Conservation (phyloP, 139 green algal species). For the Coelastrella sp. region DNA sequence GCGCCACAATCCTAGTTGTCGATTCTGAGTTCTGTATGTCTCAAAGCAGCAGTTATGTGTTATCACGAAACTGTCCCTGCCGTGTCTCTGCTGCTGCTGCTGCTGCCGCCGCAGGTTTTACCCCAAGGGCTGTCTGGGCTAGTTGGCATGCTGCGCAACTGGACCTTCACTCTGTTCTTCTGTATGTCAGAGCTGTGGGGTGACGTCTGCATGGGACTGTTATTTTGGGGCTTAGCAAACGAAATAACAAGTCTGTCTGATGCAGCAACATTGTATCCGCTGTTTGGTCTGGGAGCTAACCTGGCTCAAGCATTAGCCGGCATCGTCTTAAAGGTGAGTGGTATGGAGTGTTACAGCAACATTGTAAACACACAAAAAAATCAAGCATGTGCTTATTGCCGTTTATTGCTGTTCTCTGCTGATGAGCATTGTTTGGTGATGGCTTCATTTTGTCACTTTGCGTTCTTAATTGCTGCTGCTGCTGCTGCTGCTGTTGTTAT, state of each 20-base stretch:
- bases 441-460: no score
- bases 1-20: no score
- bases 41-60: not conserved
- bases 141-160: constrained; percentile 92
- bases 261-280: constrained; percentile 91
- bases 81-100: constrained; percentile 27
- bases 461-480: no score
- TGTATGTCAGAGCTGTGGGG: constrained; percentile 90
- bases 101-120: constrained; percentile 50
- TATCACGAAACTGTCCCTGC: not conserved
- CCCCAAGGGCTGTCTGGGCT: constrained; percentile 71
- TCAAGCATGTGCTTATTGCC: no score
- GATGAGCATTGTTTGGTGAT: not conserved
- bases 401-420: not conserved
- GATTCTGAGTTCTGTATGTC: no score
- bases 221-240: constrained; percentile 95
- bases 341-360: not conserved
- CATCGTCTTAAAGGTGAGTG: constrained; percentile 68
- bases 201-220: constrained; percentile 83
- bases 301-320: constrained; percentile 87
- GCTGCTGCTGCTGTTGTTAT: constrained; percentile 9
- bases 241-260: constrained; percentile 92
- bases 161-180: constrained; percentile 97
- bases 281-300: constrained; percentile 98
- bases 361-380: no score